phyloP scores from a whole-genome alignment of 352 stramenopile species.

The Pythium apleroticum region DNA sequence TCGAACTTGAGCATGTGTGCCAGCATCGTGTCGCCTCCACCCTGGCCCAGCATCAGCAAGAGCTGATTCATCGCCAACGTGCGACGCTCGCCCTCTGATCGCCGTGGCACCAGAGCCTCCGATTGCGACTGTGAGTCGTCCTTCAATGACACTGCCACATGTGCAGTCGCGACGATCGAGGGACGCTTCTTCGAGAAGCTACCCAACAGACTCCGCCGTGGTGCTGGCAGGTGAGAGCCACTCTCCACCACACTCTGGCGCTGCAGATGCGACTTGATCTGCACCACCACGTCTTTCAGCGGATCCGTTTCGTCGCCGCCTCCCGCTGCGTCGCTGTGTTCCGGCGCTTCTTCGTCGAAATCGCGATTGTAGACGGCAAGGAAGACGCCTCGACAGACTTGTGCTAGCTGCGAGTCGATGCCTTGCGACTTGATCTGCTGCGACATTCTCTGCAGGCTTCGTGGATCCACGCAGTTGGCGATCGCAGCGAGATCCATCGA shows the following conservation, averaged over 20 bases:
- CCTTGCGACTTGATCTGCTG: slow-evolving; percentile 38
- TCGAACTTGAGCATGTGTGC: slow-evolving; percentile 65
- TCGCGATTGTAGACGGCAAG: slow-evolving; percentile 62
- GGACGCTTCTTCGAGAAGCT: not conserved
- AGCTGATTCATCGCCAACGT: slow-evolving; percentile 42
- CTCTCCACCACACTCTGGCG: slow-evolving; percentile 20
- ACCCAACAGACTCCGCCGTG: not conserved
- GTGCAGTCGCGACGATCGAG: not conserved
- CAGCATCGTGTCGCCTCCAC: slow-evolving; percentile 42
- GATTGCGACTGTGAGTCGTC: not conserved
- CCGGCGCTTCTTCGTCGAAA: slow-evolving; percentile 36
- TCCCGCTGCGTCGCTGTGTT: slow-evolving; percentile 6
- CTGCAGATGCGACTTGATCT: slow-evolving; percentile 52
- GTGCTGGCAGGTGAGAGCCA: not conserved
- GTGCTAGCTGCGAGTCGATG: slow-evolving; percentile 26
- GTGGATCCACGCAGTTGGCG: slow-evolving; percentile 41
- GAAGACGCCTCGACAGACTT: slow-evolving; percentile 62
- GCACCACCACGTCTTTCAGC: slow-evolving; percentile 39
- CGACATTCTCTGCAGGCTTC: slow-evolving; percentile 30
- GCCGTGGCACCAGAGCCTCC: not conserved
- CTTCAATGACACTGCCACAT: not conserved
- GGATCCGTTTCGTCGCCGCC: slow-evolving; percentile 31
- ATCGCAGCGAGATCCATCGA: slow-evolving; percentile 58
- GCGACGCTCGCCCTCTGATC: slow-evolving; percentile 16
- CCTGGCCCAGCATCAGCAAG: slow-evolving; percentile 42